A percentile compares a stretch with the other conserved stretches of the same genome.
Evolutionary conservation across 768 basidiomycete species (phyloP).

Genomic region (Boletellus ananiceps): DNA sequence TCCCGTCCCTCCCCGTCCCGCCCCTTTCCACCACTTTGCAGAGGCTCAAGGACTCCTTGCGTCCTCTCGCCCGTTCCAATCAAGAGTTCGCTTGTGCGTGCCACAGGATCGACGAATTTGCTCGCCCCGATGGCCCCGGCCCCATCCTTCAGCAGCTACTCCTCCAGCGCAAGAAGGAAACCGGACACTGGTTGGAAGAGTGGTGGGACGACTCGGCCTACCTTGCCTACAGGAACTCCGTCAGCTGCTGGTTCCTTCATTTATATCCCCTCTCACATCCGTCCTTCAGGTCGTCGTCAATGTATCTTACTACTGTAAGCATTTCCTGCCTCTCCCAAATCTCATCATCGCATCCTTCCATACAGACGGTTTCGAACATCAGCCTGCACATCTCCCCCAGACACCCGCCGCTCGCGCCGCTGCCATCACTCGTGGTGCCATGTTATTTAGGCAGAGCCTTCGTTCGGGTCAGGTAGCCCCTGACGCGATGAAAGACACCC

Average conservation of each 20-base stretch:
- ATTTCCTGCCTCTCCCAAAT: neutral
- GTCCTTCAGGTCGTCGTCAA: conserved; percentile 69
- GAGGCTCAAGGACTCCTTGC: conserved; percentile 64
- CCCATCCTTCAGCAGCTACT: conserved; percentile 62
- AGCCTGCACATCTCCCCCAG: conserved; percentile 57
- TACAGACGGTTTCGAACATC: conserved; percentile 71
- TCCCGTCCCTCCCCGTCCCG: conserved; percentile 77
- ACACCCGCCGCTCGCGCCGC: conserved; percentile 66
- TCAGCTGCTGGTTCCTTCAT: conserved; percentile 30
- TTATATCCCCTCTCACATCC: conserved; percentile 1
- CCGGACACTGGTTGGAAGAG: conserved; percentile 80
- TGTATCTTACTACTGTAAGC: conserved; percentile 89
- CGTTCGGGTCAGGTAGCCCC: conserved; percentile 62
- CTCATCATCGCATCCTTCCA: conserved; percentile 7
- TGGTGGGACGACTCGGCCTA: conserved; percentile 94
- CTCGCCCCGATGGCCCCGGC: conserved; percentile 35
- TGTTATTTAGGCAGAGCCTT: conserved; percentile 68
- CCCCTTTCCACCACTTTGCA: conserved; percentile 59
- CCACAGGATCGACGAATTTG: conserved; percentile 67
- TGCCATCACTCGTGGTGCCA: conserved; percentile 59
- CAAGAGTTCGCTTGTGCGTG: conserved; percentile 52
- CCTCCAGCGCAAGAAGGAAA: conserved; percentile 47
- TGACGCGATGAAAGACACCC: conserved; percentile 62
- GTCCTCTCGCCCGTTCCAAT: conserved; percentile 65
- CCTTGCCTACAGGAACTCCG: conserved; percentile 81